Conservation (phyloP, 805 yeast genomes). For the Suhomyces canberraensis region DNA sequence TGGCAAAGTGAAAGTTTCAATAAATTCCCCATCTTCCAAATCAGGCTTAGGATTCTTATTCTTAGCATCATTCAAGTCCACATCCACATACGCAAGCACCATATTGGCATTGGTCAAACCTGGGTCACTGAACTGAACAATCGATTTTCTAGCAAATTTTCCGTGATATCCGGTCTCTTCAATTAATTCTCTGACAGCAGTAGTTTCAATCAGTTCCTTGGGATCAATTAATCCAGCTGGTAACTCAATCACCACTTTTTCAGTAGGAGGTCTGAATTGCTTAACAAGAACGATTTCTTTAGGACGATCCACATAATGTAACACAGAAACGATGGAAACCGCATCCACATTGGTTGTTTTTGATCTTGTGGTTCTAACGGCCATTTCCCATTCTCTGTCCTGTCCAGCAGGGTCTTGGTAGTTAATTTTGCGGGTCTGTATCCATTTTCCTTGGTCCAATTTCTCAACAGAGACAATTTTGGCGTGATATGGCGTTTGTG, state of each 20-base stretch:
- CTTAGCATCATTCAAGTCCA: slow-evolving; percentile 64
- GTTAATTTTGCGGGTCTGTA: slow-evolving; percentile 57
- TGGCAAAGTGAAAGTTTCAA: slow-evolving; percentile 80
- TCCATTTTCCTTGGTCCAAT: slow-evolving; percentile 41
- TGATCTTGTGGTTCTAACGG: slow-evolving; percentile 73
- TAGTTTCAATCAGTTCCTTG: slow-evolving; percentile 66
- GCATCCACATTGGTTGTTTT: slow-evolving; percentile 68
- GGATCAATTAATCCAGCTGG: slow-evolving; percentile 96
- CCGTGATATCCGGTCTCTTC: slow-evolving; percentile 96
- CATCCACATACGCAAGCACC: slow-evolving; percentile 71
- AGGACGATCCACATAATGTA: slow-evolving; percentile 42
- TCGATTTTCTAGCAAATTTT: slow-evolving; percentile 36
- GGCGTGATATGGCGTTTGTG: slow-evolving; percentile 29
- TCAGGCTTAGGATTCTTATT: slow-evolving; percentile 69
- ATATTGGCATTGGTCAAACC: slow-evolving; percentile 86
- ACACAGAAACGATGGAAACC: slow-evolving; percentile 80
- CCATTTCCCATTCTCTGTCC: slow-evolving; percentile 84
- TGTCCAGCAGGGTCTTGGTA: slow-evolving; percentile 72
- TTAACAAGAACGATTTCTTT: slow-evolving; percentile 61
- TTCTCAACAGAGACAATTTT: slow-evolving; percentile 30
- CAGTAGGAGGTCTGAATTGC: slow-evolving; percentile 92
- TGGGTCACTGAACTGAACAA: slow-evolving; percentile 66
- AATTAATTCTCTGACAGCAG: slow-evolving; percentile 82
- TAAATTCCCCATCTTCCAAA: slow-evolving; percentile 88
- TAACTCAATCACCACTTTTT: slow-evolving; percentile 83